Evolutionary conservation across 2,329 filamentous ascomycete genomes (phyloP).

Genomic region (Epichloe scottii): DNA sequence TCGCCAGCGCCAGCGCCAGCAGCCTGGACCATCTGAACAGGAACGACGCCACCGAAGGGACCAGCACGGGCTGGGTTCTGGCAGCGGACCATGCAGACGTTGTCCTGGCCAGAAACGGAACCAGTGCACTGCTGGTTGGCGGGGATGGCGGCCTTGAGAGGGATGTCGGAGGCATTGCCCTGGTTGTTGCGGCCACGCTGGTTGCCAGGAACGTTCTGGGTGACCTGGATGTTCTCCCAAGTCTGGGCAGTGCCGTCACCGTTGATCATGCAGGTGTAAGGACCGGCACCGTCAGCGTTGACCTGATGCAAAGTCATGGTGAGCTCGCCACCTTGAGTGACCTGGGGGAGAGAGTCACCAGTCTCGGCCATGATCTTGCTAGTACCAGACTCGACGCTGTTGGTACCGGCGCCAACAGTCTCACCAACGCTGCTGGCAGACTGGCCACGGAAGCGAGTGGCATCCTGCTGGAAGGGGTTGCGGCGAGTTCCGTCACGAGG

Average conservation of each 20-base stretch:
- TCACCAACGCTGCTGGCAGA: constrained; percentile 42
- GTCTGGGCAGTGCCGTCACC: constrained; percentile 40
- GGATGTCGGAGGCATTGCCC: constrained; percentile 29
- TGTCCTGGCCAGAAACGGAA: constrained; percentile 43
- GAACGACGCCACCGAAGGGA: constrained; percentile 4
- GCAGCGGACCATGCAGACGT: constrained; percentile 51
- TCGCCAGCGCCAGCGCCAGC: neutral
- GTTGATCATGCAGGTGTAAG: constrained; percentile 54
- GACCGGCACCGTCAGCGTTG: constrained; percentile 53
- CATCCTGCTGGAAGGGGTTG: constrained; percentile 51
- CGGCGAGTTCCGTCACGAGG: constrained; percentile 49
- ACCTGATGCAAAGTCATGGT: constrained; percentile 55
- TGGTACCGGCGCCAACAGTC: constrained; percentile 43
- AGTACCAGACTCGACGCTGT: constrained; percentile 44
- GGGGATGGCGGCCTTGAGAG: constrained; percentile 46
- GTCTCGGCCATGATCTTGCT: constrained; percentile 44
- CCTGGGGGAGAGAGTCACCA: constrained; percentile 44
- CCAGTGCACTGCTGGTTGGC: constrained; percentile 45
- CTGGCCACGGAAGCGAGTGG: constrained; percentile 46
- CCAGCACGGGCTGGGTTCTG: constrained; percentile 38
- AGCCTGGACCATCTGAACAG: constrained; percentile 4
- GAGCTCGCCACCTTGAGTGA: constrained; percentile 42
- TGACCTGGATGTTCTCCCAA: constrained; percentile 43
- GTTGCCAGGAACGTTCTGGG: constrained; percentile 20
- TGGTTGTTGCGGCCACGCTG: constrained; percentile 27